Evolutionary conservation across 768 basidiomycete species (phyloP), one percentile per base, ranked within the genome.

Genomic region (Suillus sp.): DNA sequence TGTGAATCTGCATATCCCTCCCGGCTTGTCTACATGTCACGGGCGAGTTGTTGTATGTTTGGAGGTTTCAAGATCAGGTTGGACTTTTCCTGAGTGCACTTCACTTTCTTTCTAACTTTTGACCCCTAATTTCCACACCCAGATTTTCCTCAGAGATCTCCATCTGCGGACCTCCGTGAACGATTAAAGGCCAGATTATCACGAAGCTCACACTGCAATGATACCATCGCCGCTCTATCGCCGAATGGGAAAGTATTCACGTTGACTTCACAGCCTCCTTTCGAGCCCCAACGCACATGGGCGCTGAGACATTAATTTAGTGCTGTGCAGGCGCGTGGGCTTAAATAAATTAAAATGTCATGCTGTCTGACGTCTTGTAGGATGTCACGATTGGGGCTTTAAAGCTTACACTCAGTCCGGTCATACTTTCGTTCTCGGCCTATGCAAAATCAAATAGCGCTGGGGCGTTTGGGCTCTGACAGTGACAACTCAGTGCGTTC

Each of bases 391-490:
- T 98, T 14, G 93, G 94, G n/a, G 80, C 87, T 65, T 93, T 95
- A 4, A 97, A 71, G 83, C 98, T 54, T 97, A 93, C 77, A 98
- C 96, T 1, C 87, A 91, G 65, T 95, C 96, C 4, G 96, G 96
- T 0, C 95, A 98, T 69, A 95, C 96, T 37, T 97, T 90, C 71
- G 83, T 95, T 82, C 87, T 22, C 84, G 93, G 96, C 99, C 5
- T 91, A 87, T 58, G 89, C 92, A 14, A n/a, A n/a, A n/a, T n/a
- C n/a, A n/a, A 97, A 92, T 68, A 88, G 85, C 66, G 88, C 91
- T 0, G 96, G 96, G 1, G 91, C 92, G 0, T 96, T 93, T 74
- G 95, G 88, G 95, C 92, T 2, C 78, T 99, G 35, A 11, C 35
- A 35, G 11, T 3, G 2, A 35, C 35, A 3, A 11, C 11, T 13